Base-by-base conservation (phyloP, 1,139 yeast genomes). In the Taphrina confusa region DNA sequence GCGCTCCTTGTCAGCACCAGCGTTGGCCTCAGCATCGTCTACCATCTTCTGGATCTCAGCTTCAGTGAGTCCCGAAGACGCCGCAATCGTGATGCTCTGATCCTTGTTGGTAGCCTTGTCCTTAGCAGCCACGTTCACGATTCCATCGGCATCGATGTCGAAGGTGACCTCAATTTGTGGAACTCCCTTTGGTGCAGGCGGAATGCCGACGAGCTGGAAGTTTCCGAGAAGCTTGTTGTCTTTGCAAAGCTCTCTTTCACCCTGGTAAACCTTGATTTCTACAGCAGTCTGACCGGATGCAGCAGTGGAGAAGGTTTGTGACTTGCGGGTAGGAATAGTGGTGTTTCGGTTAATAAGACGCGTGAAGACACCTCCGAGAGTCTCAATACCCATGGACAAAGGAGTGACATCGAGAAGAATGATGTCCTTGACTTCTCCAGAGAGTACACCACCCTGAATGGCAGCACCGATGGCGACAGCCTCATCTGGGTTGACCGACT, bases 401-500 rank as follows among this genome's bases (percentile, higher is more conserved):
- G 97, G 97, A 63, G 97, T 91, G 65, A 92, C 98, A 78, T 92
- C 98, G 73, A 92, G 84, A 71, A 92, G 80, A 69, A 89, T 82
- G 69, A 89, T 95, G 73, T 90, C 97, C 75, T 91, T 92, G 70
- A 94, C 96, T 76, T 94, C 97, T 80, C 98, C 98, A 63, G 97
- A 90, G 69, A 92, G 82, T 67, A 92, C 96, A 74, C 97, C 98
- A 80, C 97, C 98, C 80, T 92, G 98, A 71, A 92, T 92, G 68
- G 98, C 98, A 68, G 98, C 98, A 81, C 99, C 99, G 80, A 92
- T 89, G 73, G 98, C 98, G 69, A 92, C 99, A 67, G 98, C 99
- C 81, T 92, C 98, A 77, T 92, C 98, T 71, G 99, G 99, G 87
- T 92, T 94, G 74, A 92, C 97, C 68, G 96, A 91, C 83, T 92